Evolutionary conservation across 306 rosid species (phyloP).

Genomic region (Begonia loranthoides): DNA sequence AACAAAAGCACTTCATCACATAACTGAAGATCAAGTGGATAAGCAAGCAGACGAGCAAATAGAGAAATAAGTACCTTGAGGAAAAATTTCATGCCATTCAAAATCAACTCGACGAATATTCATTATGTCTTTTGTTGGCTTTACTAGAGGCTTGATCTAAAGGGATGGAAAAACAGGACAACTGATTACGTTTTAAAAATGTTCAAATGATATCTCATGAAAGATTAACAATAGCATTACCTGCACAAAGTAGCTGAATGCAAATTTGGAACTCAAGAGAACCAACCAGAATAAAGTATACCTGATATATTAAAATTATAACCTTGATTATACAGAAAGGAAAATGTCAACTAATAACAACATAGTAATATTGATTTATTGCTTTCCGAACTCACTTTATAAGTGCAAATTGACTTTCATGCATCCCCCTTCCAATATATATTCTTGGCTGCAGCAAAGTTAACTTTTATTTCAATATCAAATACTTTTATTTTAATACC

Average conservation of each 20-base stretch:
- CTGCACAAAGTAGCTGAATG: constrained; percentile 73
- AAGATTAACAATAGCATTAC: constrained; percentile 15
- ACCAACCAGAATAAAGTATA: constrained; percentile 87
- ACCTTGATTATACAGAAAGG: background rate
- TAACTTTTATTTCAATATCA: constrained; percentile 5
- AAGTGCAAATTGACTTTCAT: constrained; percentile 85
- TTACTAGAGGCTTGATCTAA: constrained; percentile 77
- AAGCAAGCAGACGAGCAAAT: constrained; percentile 7
- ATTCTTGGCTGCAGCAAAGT: constrained; percentile 64
- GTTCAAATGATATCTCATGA: too few species aligned
- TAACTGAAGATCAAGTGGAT: constrained; percentile 8
- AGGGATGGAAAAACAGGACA: constrained; percentile 4
- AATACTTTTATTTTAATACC: constrained; percentile 1
- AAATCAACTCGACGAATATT: constrained; percentile 43
- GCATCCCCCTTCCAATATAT: constrained; percentile 97
- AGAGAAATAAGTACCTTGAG: constrained; percentile 37
- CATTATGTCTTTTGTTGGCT: constrained; percentile 88
- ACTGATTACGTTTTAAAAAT: background rate
- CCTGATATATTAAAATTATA: constrained; percentile 34
- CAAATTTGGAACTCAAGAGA: constrained; percentile 61
- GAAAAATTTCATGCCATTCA: constrained; percentile 91
- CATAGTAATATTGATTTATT: constrained; percentile 5
- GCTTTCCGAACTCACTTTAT: constrained; percentile 55
- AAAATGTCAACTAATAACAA: constrained; percentile 14
- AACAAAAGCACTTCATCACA: constrained; percentile 15